Base-by-base conservation (phyloP, 805 yeast species). In the Wickerhamomyces kurtzmanii region DNA sequence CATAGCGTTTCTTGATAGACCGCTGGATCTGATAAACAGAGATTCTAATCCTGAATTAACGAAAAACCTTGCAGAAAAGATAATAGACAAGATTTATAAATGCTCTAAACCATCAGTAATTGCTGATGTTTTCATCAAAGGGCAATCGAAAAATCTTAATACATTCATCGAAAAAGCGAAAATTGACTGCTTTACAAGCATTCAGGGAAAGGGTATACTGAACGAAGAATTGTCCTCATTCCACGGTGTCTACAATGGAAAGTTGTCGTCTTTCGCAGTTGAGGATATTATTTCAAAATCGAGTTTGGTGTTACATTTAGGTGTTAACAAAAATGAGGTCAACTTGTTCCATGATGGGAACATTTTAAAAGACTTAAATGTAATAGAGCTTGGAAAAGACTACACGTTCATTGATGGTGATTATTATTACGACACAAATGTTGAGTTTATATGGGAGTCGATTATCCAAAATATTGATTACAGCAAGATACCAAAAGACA, bases 171-270 rank as follows among this genome's bases (percentile, higher is more conserved):
- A 43, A 4, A 22, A 24, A 5, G 43, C 64, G 17, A 43, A 55
- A 20, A 27, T 43, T 5, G 40, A 43, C 15, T 15, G 25, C 12
- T 43, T 43, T 24, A 18, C 26, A 7, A 29, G 40, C 3, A 9
- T 21, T 3, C 15, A 34, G 23, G 47, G 38, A 7, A 40, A 40
- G 23, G 36, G 42, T 13, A 20, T 34, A 5, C 5, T 42, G 16
- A 40, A 67, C 68, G 54, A 77, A 69, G 49, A 68, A 60, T 37
- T 77, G 47, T 51, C 56, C 66, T 11, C 64, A 76, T 12, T 56
- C 62, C 36, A 70, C 66, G 95, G 94, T 20, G 68, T 68, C 14
- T 83, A 76, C 49, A 69, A 62, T 37, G 94, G 94, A 21, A 49
- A 46, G 13, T 61, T 65, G 27, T 69, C 81, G 4, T 50, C 55